These are phyloP conservation scores for Hypoxylon sp. DNA, from an alignment of 2,329 filamentous ascomycete genomes.

Conservation along the genomic window DNA sequence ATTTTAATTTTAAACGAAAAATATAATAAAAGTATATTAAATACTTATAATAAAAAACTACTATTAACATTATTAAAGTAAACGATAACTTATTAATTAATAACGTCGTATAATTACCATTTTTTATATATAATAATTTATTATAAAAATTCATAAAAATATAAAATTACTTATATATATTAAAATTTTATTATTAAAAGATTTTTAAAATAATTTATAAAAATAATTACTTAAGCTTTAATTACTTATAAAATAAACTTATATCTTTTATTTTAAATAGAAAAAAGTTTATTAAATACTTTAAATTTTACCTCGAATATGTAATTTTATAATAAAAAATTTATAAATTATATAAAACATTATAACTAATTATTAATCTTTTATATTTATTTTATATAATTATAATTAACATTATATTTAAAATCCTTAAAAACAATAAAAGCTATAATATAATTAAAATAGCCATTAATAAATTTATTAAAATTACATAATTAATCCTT, in stretches of 20 bases:
- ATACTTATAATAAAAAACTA: background rate
- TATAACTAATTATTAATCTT: background rate
- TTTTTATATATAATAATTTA: background rate
- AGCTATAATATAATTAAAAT: background rate
- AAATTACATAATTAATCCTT: background rate
- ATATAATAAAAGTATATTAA: background rate
- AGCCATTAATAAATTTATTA: background rate
- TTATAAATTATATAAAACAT: conserved; percentile 1
- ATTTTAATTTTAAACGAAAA: background rate
- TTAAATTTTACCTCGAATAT: background rate
- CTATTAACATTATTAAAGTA: too few species aligned
- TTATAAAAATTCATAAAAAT: conserved; percentile 1
- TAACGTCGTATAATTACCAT: too few species aligned
- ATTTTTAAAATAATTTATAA: background rate
- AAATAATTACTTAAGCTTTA: too few species aligned
- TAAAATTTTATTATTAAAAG: background rate
- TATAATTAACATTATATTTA: background rate
- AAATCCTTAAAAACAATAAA: background rate
- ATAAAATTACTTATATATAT: background rate
- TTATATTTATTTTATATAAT: background rate
- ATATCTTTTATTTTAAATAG: background rate
- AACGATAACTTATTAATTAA: too few species aligned
- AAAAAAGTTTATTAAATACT: background rate
- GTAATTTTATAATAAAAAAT: background rate
- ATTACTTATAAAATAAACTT: too few species aligned